Evolutionary conservation across 768 basidiomycete genomes (phyloP), one percentile per base, ranked within the genome.

Genomic region (Termitomyces bulborhizus): DNA sequence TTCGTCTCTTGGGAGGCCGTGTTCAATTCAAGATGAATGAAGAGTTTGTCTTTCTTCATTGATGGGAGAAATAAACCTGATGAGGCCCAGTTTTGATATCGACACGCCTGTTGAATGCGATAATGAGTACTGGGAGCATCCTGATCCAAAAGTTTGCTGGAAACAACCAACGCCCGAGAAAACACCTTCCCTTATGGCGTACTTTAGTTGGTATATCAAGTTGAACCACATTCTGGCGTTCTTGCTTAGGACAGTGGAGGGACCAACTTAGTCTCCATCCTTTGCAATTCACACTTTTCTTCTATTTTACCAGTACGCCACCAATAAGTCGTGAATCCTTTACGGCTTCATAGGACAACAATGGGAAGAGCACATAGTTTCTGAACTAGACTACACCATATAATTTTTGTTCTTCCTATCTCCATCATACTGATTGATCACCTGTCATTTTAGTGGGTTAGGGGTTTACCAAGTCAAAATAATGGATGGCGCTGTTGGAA

Each of bases 11-110:
- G 91, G 91, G 9, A 74, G 91, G 18, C 87, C 89, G 1, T 82
- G 85, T 62, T 83, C 85, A 2, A 81, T 93, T 9, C 86, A 88
- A 49, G 90, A 93, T 59, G 88, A 89, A 93, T 59, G 88, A 89
- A 69, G 89, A 90, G 84, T 85, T 36, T 51, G 85, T 70, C 29
- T 36, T 12, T 47, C 13, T 51, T 5, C 56, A 31, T 66, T 9
- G 9, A n/a, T 51, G 3, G 0, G 21, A 37, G 39, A 56, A 13
- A n/a, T n/a, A 8, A 27, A 21, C 12, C 49, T 50, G 13, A 50
- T 29, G 29, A 24, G 37, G 11, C 13, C 4, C 54, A 90, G 88
- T 62, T 89, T 90, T 60, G 90, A 92, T 60, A 67, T 88, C 3
- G 88, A 90, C 55, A 68, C 86, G 26, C 82, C 80, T 2, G 68